phyloP scores from a whole-genome alignment of 139 green algal species.

The Zygnema cylindricum region DNA sequence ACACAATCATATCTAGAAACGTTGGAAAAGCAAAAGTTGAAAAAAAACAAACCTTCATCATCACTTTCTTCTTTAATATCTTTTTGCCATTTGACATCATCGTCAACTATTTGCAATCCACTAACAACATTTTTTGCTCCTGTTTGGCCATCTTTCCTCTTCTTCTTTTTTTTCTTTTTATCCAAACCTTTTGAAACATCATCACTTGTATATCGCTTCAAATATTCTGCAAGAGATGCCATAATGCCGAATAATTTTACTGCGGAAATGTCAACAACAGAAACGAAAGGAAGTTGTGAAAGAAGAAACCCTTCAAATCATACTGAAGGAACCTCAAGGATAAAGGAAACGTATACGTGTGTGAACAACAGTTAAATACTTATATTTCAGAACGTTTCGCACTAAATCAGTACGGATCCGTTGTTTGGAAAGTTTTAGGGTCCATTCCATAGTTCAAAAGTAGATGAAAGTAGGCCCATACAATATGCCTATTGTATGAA shows the following conservation, averaged over 20 bases:
- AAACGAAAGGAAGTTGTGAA: background rate
- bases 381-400: too few relatives aligned
- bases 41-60: constrained; percentile 30
- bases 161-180: constrained; percentile 8
- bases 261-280: background rate
- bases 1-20: too few relatives aligned
- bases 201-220: constrained; percentile 3
- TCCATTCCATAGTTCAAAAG: too few relatives aligned
- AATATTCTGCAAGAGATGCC: background rate
- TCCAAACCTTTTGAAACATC: too few relatives aligned
- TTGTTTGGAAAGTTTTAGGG: too few relatives aligned
- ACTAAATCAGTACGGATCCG: too few relatives aligned
- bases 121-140: background rate
- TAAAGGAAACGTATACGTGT: too few relatives aligned
- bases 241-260: background rate
- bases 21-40: too few relatives aligned
- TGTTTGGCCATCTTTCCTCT: background rate
- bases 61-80: constrained; percentile 32
- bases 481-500: too few relatives aligned
- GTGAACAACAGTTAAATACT: too few relatives aligned
- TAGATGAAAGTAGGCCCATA: too few relatives aligned
- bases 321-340: too few relatives aligned
- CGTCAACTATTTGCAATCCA: constrained; percentile 25
- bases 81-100: constrained; percentile 34
- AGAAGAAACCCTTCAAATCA: background rate